A percentile compares a stretch with the other conserved stretches of the same genome.
Evolutionary conservation across 805 yeast species (phyloP).

Genomic region (Zygotorulaspora florentina): DNA sequence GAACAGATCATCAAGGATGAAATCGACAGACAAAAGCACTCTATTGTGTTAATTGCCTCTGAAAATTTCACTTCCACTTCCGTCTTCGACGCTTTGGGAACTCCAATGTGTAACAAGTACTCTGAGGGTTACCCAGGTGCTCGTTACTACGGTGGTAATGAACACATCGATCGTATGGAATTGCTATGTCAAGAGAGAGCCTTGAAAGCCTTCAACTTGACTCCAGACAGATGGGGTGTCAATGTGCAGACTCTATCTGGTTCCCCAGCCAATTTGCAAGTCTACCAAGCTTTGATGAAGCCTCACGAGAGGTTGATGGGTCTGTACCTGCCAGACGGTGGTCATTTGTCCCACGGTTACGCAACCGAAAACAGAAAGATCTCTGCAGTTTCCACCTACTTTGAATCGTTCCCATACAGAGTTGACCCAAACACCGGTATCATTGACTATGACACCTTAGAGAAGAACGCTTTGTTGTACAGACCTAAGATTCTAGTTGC

Average conservation of each 20-base stretch:
- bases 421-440: constrained; percentile 87
- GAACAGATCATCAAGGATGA: constrained; percentile 71
- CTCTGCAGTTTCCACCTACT: constrained; percentile 92
- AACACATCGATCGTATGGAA: constrained; percentile 93
- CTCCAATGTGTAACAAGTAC: constrained; percentile 97
- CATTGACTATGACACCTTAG: constrained; percentile 94
- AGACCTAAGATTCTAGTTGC: constrained; percentile 97
- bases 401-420: constrained; percentile 98
- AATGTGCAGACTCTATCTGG: constrained; percentile 96
- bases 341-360: constrained; percentile 97
- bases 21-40: constrained; percentile 86
- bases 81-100: constrained; percentile 93
- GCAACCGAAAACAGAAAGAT: constrained; percentile 92
- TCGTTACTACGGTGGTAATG: constrained; percentile 98
- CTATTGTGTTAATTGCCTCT: constrained; percentile 90
- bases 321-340: constrained; percentile 96
- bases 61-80: constrained; percentile 96
- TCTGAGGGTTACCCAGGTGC: constrained; percentile 99
- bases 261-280: constrained; percentile 96
- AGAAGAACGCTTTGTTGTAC: constrained; percentile 82
- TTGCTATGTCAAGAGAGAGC: constrained; percentile 92
- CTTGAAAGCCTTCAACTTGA: constrained; percentile 76
- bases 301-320: constrained; percentile 98
- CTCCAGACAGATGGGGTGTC: constrained; percentile 90
- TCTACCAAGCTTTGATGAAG: constrained; percentile 90